Conservation (phyloP, 306 rosid genomes). For the Cucumis sativus region DNA sequence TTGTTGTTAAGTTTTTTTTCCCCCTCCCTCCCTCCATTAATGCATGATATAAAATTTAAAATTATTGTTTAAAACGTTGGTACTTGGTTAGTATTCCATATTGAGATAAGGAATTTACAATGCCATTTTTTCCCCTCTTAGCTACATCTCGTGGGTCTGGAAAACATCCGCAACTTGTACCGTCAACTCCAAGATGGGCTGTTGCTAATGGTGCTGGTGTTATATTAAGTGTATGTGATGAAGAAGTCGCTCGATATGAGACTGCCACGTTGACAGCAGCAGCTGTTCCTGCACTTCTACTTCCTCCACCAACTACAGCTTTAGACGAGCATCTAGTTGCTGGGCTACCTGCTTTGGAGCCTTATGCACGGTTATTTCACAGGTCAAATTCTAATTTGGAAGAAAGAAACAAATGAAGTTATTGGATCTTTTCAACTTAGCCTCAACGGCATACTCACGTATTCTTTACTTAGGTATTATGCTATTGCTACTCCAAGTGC, state of each 20-base stretch:
- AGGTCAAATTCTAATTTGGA: constrained; percentile 33
- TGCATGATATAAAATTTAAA: neutral
- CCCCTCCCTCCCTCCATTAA: neutral
- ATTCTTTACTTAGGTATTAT: constrained; percentile 53
- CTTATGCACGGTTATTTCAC: constrained; percentile 94
- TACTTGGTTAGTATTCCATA: neutral
- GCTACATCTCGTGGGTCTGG: constrained; percentile 93
- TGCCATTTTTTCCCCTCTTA: constrained; percentile 10
- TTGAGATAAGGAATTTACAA: neutral
- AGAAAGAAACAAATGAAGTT: neutral
- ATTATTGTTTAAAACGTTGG: neutral
- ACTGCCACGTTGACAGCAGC: constrained; percentile 96
- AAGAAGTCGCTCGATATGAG: constrained; percentile 93
- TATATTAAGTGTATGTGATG: constrained; percentile 96
- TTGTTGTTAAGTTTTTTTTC: neutral
- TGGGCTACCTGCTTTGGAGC: constrained; percentile 97
- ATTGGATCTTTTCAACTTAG: neutral
- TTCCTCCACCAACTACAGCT: constrained; percentile 98
- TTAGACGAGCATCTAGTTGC: constrained; percentile 97
- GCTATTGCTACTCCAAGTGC: constrained; percentile 99
- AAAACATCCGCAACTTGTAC: constrained; percentile 92
- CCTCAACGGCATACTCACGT: neutral
- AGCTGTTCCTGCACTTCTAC: constrained; percentile 95
- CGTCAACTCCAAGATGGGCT: constrained; percentile 97
- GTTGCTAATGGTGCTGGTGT: constrained; percentile 99